Percentiles rank a stretch among this genome's conserved stretches.
phyloP scores from a whole-genome alignment of 495 filamentous ascomycete genomes.

The Talaromyces borbonicus region DNA sequence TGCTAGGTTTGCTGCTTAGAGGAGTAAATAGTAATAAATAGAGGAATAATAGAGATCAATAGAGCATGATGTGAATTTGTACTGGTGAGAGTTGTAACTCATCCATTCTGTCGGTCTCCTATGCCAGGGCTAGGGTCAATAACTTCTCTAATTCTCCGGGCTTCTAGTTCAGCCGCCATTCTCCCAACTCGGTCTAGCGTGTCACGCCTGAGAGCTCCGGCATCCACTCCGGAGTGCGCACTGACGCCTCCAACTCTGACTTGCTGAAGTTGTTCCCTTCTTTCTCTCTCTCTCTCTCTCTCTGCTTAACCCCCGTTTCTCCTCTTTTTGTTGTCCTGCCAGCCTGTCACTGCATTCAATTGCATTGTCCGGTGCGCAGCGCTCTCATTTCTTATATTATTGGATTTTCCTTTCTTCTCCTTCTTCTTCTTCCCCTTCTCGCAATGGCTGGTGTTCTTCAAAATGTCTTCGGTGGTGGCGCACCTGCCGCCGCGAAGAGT shows the following conservation, averaged over 20 bases:
- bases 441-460: slow-evolving; percentile 61
- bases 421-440: slow-evolving; percentile 15
- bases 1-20: slow-evolving; percentile 15
- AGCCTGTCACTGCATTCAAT: neutral
- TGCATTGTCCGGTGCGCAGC: neutral
- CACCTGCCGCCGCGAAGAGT: slow-evolving; percentile 38
- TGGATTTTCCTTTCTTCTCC: no score
- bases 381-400: no score
- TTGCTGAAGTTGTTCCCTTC: neutral
- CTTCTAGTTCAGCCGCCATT: neutral
- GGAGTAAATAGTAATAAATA: neutral
- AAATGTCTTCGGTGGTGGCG: slow-evolving; percentile 55
- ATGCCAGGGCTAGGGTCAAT: neutral
- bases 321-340: neutral
- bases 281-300: neutral
- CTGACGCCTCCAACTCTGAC: neutral
- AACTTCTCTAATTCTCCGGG: neutral
- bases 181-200: neutral
- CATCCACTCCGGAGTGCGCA: slow-evolving; percentile 1
- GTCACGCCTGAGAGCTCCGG: neutral
- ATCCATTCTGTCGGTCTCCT: neutral
- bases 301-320: neutral
- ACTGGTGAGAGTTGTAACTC: neutral
- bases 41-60: neutral
- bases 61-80: neutral